Evolutionary conservation across 306 rosid species (phyloP), one percentile per base, ranked within the genome.

Genomic region (Trifolium fragiferum): DNA sequence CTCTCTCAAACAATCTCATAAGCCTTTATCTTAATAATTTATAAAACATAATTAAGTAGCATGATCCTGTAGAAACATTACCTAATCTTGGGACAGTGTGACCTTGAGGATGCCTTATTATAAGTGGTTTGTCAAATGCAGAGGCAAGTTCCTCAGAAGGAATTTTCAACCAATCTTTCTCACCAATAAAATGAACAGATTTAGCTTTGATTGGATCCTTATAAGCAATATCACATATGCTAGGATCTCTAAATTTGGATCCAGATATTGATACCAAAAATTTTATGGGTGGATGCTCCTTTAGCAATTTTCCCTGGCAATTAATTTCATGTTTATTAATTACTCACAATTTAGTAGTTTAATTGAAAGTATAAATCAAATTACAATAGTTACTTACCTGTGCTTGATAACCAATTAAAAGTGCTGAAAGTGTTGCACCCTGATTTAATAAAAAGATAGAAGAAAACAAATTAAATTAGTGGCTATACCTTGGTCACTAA

Each of bases 71-170:
- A n/a, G 12, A 25, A 33, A 16, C 66, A 14, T 66, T 74, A 93
- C 97, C 97, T 85, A 90, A 66, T 81, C 96, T 84, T 2, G 97
- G 98, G 40, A 91, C 96, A 5, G 93, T 90, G 61, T 93, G 98
- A 51, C 96, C 98, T 75, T 90, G 93, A 10, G 96, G 96, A 68
- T 93, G 98, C 85, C 85, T 87, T 76, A 93, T 82, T 70, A 90
- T 82, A 6, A 89, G 83, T 59, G 98, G 90, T 19, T 77, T 77
- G 61, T 85, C 79, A 73, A 93, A 93, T 72, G 86, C 87, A 11
- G 90, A 41, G 73, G 93, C 89, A 69, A 93, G 92, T 2, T 90
- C 93, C 78, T 93, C 82, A 12, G 93, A 81, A 35, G 96, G 97
- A 27, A 82, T 50, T 81, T 91, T 90, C 65, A 89, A 72, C 98